Percentiles rank a stretch among this genome's conserved stretches.
Evolutionary conservation across 345 rosid species (phyloP).

Genomic region (Gynandropsis gynandra): DNA sequence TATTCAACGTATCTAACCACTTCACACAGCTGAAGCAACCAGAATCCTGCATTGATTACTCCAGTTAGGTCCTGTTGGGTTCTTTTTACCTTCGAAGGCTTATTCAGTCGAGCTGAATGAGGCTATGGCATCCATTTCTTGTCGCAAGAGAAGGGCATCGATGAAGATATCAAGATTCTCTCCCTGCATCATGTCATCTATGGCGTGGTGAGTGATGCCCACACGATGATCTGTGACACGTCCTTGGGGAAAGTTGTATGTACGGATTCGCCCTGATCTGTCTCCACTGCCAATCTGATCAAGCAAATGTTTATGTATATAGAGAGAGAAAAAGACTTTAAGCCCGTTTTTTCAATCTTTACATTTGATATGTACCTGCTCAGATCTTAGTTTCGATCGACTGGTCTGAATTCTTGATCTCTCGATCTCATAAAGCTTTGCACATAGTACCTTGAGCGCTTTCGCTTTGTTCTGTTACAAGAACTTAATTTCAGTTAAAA

Average conservation of each 20-base stretch:
- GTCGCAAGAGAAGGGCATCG: conserved; percentile 79
- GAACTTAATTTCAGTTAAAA: background rate
- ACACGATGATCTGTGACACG: conserved; percentile 86
- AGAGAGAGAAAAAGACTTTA: background rate
- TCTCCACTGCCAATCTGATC: conserved; percentile 90
- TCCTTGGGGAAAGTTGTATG: conserved; percentile 94
- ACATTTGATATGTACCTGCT: conserved; percentile 48
- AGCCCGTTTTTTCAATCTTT: background rate
- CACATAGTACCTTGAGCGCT: conserved; percentile 84
- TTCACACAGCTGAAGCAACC: conserved; percentile 8
- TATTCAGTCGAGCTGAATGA: conserved; percentile 51
- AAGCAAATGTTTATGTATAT: background rate
- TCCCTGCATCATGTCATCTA: conserved; percentile 73
- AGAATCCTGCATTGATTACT: too few species aligned
- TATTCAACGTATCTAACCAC: conserved; percentile 1
- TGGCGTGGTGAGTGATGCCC: conserved; percentile 73
- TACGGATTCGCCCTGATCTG: conserved; percentile 83
- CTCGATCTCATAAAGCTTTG: conserved; percentile 89
- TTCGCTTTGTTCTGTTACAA: conserved; percentile 71
- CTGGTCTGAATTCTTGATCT: conserved; percentile 60
- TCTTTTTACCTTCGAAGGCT: conserved; percentile 17
- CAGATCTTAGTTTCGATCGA: conserved; percentile 73
- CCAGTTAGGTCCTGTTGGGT: background rate
- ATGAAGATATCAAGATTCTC: conserved; percentile 73
- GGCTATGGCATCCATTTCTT: conserved; percentile 94